Base-by-base conservation (phyloP, 345 rosid genomes). In the Moricandia moricandioides region DNA sequence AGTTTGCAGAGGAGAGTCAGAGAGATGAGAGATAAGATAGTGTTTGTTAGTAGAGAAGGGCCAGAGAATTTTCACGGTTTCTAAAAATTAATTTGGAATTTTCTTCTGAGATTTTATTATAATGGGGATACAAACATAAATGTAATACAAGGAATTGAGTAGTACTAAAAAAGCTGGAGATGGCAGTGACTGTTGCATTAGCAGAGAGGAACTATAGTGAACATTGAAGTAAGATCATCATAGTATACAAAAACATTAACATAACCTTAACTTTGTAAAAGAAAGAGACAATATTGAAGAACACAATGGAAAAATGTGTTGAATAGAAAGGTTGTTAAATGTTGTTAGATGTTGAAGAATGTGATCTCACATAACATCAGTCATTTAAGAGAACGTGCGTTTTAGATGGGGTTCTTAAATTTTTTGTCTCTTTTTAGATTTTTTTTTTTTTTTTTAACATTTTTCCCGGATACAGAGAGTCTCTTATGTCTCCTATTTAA, bases 131-230 rank as follows among this genome's bases (percentile, higher is more conserved):
- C 63, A 29, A 54, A 17, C 24, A 61, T 69, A 75, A 59, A 75
- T 67, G 68, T 68, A 51, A 35, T 68, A 34, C 5, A 39, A 11
- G 65, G 65, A 76, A 76, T 69, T n/a, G 65, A 69, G 4, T 40
- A 39, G 13, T 76, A 69, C 75, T n/a, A 70, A 55, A 76, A 29
- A 62, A 62, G 75, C 79, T 62, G 74, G 79, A 76, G 65, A 63
- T 70, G 58, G 52, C 65, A 69, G 79, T 69, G 64, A 67, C 60
- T 45, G 51, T 45, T 56, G 66, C 31, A 16, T 66, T 64, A 6
- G 76, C 52, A 63, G 76, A 62, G 55, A 72, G 24, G 61, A 62
- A 51, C 52, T 21, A 60, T 31, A 31, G 26, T 62, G 75, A 55
- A 71, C 75, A 76, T 76, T 76, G 10, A 76, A 76, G 79, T 63